Evolutionary conservation across 805 yeast genomes (phyloP).

Genomic region (Crinitomyces ghanaensis): DNA sequence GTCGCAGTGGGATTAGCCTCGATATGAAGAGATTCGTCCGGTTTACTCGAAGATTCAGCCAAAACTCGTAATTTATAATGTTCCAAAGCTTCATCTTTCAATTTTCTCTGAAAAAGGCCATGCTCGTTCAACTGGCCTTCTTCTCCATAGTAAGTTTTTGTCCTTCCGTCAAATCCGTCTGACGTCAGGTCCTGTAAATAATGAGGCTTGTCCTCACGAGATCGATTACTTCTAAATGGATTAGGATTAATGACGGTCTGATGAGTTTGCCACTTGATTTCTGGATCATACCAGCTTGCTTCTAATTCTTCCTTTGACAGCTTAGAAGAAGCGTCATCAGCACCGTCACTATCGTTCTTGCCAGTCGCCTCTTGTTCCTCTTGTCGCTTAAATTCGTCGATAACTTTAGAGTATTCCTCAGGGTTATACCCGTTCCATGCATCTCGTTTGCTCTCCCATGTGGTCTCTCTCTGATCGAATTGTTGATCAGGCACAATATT

Average conservation of each 20-base stretch:
- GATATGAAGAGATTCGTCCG: slow-evolving; percentile 20
- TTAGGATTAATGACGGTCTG: slow-evolving; percentile 23
- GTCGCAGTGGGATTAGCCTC: slow-evolving; percentile 40
- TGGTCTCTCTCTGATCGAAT: slow-evolving; percentile 21
- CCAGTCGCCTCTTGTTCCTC: slow-evolving; percentile 11
- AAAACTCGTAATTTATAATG: slow-evolving; percentile 37
- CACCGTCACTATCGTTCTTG: slow-evolving; percentile 4
- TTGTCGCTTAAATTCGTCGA: slow-evolving; percentile 20
- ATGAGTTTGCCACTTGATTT: slow-evolving; percentile 25
- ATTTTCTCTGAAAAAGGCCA: slow-evolving; percentile 41
- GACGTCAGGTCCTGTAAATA: slow-evolving; percentile 43
- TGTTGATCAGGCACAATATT: slow-evolving; percentile 21
- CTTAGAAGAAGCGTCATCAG: slow-evolving; percentile 6
- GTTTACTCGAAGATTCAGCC: slow-evolving; percentile 33
- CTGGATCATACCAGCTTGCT: slow-evolving; percentile 18
- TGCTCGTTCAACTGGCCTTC: slow-evolving; percentile 30
- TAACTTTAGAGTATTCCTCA: slow-evolving; percentile 44
- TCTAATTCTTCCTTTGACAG: too few relatives aligned
- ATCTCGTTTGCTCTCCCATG: slow-evolving; percentile 65
- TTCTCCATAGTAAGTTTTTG: slow-evolving; percentile 21
- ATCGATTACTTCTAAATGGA: slow-evolving; percentile 37
- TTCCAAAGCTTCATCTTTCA: slow-evolving; percentile 47
- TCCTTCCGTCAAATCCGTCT: slow-evolving; percentile 34
- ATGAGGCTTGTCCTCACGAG: slow-evolving; percentile 67
- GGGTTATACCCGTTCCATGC: slow-evolving; percentile 73